Conservation (phyloP, 1,284 basidiomycete genomes). For the Trametes pubescens region DNA sequence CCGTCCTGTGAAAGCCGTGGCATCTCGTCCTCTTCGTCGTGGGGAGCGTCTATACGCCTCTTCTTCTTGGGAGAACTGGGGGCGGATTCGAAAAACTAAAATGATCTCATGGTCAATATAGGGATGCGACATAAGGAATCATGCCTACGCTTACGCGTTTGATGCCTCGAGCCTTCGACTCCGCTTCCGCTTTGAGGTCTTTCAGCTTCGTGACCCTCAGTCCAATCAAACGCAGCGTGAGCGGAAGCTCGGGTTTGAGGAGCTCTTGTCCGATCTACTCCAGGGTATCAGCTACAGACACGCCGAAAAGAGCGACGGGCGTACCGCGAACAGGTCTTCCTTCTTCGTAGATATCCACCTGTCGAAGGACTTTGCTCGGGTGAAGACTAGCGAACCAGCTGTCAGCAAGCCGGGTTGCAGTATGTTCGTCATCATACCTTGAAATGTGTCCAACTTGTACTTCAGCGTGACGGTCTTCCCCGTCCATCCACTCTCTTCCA, state of each 20-base stretch:
- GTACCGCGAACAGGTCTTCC: constrained; percentile 80
- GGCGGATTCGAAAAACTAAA: constrained; percentile 64
- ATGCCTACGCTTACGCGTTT: constrained; percentile 58
- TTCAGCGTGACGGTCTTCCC: constrained; percentile 83
- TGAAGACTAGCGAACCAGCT: constrained; percentile 64
- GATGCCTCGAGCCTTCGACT: constrained; percentile 58
- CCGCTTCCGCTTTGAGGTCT: constrained; percentile 67
- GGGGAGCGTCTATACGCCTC: constrained; percentile 26
- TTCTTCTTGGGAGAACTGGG: constrained; percentile 53
- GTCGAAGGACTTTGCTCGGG: constrained; percentile 81
- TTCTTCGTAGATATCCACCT: constrained; percentile 77
- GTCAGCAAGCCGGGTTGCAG: not conserved
- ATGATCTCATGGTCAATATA: not conserved
- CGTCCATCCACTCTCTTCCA: constrained; percentile 74
- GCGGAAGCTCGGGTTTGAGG: constrained; percentile 79
- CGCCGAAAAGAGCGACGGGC: constrained; percentile 31
- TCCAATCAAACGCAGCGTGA: constrained; percentile 83
- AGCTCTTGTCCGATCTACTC: constrained; percentile 81
- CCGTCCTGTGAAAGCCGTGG: constrained; percentile 36
- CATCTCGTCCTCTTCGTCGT: constrained; percentile 41
- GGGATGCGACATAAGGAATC: not conserved
- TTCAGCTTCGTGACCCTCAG: constrained; percentile 86
- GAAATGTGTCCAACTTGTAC: constrained; percentile 82
- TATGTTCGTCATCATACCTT: constrained; percentile 54
- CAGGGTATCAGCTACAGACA: not conserved